Evolutionary conservation across 164 flowering plant genomes (phyloP), one percentile per base, ranked within the genome.

Genomic region (Paratinospora sagittata): DNA sequence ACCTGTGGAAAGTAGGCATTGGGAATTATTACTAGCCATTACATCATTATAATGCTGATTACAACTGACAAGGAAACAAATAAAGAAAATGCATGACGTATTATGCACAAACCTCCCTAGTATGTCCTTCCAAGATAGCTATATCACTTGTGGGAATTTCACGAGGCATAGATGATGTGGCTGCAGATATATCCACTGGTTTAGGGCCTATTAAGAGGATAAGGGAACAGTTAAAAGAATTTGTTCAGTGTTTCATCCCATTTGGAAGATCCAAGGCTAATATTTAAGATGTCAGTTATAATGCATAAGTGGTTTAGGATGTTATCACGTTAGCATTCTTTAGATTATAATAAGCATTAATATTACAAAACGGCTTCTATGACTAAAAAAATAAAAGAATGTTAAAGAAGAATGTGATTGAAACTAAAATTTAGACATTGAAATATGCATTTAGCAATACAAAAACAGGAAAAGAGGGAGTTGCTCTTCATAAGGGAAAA

Each of bases 101-200:
- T 39, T 49, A 62, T 8, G 3, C n/a, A n/a, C n/a, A n/a, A 81
- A 92, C 99, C 99, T 95, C 99, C 79, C 91, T 86, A 73, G 90
- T 78, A 79, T 95, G 99, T 49, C 99, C 99, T 85, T 90, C 94
- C 81, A 95, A 83, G 70, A 92, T 84, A 58, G 86, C 82, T 71
- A 92, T 94, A 80, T 95, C 97, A 71, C 94, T 84, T 76, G 71
- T 82, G 63, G 93, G 83, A 72, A 95, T 82, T 78, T 89, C 92
- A 81, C 79, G 74, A 37, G 83, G 36, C 70, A 84, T 73, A 66
- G 88, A 74, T 27, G 84, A 71, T 52, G 88, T 75, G 33, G 78
- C 74, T 10, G 83, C 70, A 68, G 81, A 79, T 39, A 87, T 80
- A 75, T 94, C 97, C 97, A 92, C 90, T 37, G 98, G 96, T 66